phyloP scores from a whole-genome alignment of 148 eudicot genomes.

The Camellia granthamiana region DNA sequence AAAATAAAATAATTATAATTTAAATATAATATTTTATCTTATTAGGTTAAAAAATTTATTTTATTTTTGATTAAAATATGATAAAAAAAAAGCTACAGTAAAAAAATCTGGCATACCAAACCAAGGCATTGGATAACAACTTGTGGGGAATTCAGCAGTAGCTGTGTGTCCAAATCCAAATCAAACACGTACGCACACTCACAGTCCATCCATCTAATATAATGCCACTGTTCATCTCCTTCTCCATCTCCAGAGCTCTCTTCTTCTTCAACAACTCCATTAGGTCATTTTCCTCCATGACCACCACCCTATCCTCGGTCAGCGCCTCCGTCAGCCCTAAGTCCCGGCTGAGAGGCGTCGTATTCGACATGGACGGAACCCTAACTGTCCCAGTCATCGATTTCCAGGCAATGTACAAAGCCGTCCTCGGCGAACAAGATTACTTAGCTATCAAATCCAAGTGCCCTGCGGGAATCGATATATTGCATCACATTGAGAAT shows the following conservation, averaged over 20 bases:
- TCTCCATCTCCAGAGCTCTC: slow-evolving; percentile 11
- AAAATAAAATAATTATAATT: too few relatives aligned
- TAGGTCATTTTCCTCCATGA: slow-evolving; percentile 31
- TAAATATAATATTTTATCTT: too few relatives aligned
- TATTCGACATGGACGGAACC: slow-evolving; percentile 99
- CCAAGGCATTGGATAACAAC: too few relatives aligned
- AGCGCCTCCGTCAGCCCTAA: slow-evolving; percentile 23
- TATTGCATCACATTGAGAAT: slow-evolving; percentile 61
- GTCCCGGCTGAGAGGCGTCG: slow-evolving; percentile 63
- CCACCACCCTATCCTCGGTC: slow-evolving; percentile 5
- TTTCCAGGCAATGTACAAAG: slow-evolving; percentile 83
- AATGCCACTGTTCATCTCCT: slow-evolving; percentile 2
- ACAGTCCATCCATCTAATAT: too few relatives aligned
- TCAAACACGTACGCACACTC: too few relatives aligned
- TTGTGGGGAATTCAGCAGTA: too few relatives aligned
- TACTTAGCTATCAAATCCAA: slow-evolving; percentile 40
- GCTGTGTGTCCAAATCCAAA: too few relatives aligned
- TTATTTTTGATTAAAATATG: too few relatives aligned
- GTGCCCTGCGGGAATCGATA: slow-evolving; percentile 72
- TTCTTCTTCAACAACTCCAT: slow-evolving; percentile 8
- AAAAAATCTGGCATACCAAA: too few relatives aligned
- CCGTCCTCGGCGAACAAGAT: slow-evolving; percentile 64
- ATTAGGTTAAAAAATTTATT: too few relatives aligned
- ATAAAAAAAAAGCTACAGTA: too few relatives aligned
- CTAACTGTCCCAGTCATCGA: slow-evolving; percentile 87